These are phyloP conservation scores for Phytophthora chlamydospora DNA, from an alignment of 352 stramenopile species.

Conservation along the genomic window DNA sequence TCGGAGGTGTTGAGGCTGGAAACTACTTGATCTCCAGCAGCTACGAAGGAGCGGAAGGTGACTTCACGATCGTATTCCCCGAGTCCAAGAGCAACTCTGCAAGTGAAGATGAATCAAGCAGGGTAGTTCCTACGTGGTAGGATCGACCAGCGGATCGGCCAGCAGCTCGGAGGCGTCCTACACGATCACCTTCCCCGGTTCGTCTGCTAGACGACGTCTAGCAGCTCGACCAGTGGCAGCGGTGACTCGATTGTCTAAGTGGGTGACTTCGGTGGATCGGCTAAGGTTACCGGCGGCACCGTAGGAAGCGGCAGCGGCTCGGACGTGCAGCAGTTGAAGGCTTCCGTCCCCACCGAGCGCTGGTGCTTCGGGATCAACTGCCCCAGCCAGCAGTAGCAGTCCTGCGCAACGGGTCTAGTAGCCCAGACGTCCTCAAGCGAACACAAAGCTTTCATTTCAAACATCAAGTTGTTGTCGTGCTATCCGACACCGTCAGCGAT, in stretches of 20 bases:
- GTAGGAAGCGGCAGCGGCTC: neutral
- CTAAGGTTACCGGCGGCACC: neutral
- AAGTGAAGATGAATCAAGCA: too few species aligned
- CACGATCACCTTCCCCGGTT: neutral
- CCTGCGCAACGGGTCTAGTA: too few species aligned
- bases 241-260: neutral
- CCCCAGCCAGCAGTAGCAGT: too few species aligned
- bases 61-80: too few species aligned
- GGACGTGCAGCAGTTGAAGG: neutral
- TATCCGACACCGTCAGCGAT: conserved; percentile 21
- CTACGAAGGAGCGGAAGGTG: too few species aligned
- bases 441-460: too few species aligned
- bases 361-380: conserved; percentile 10
- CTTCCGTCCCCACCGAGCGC: neutral
- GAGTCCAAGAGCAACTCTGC: too few species aligned
- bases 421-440: too few species aligned
- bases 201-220: too few species aligned
- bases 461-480: too few species aligned
- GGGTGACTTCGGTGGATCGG: neutral
- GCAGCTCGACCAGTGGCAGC: neutral
- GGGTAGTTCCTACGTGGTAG: too few species aligned
- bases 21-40: neutral
- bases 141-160: too few species aligned
- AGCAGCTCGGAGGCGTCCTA: neutral
- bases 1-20: neutral